These are phyloP conservation scores for Phytophthora hibernalis DNA, from an alignment of 352 stramenopile species.

Conservation along the genomic window DNA sequence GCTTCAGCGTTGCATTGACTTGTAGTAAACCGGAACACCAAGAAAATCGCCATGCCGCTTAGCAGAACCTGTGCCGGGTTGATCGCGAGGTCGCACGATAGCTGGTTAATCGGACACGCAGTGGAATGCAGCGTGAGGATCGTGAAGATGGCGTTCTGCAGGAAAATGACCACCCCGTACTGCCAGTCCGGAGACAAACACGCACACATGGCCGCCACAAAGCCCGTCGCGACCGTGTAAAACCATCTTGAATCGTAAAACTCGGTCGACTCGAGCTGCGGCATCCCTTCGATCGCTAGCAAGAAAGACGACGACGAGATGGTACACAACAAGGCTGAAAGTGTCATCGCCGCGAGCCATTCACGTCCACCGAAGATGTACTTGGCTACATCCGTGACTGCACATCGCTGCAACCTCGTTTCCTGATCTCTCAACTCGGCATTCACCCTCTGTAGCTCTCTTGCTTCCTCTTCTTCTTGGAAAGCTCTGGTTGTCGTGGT, in stretches of 20 bases:
- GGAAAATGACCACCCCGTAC: slow-evolving; percentile 52
- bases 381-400: slow-evolving; percentile 35
- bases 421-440: slow-evolving; percentile 36
- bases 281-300: slow-evolving; percentile 36
- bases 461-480: slow-evolving; percentile 37
- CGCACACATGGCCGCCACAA: slow-evolving; percentile 52
- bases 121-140: slow-evolving; percentile 65
- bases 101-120: slow-evolving; percentile 64
- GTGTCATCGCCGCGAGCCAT: slow-evolving; percentile 49
- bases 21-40: slow-evolving; percentile 56
- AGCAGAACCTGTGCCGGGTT: slow-evolving; percentile 47
- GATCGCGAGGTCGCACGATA: slow-evolving; percentile 47
- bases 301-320: slow-evolving; percentile 49
- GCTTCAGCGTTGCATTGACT: slow-evolving; percentile 35
- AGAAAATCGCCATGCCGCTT: slow-evolving; percentile 42
- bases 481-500: slow-evolving; percentile 25
- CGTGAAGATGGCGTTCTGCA: slow-evolving; percentile 58
- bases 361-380: slow-evolving; percentile 41
- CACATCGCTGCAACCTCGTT: slow-evolving; percentile 30
- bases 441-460: slow-evolving; percentile 38
- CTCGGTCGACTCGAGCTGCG: slow-evolving; percentile 46
- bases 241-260: slow-evolving; percentile 63
- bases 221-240: slow-evolving; percentile 47
- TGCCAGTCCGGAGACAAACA: slow-evolving; percentile 59
- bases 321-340: slow-evolving; percentile 43